Evolutionary conservation across 2,329 filamentous ascomycete genomes (phyloP).

Genomic region (Lachnellula hyalina): DNA sequence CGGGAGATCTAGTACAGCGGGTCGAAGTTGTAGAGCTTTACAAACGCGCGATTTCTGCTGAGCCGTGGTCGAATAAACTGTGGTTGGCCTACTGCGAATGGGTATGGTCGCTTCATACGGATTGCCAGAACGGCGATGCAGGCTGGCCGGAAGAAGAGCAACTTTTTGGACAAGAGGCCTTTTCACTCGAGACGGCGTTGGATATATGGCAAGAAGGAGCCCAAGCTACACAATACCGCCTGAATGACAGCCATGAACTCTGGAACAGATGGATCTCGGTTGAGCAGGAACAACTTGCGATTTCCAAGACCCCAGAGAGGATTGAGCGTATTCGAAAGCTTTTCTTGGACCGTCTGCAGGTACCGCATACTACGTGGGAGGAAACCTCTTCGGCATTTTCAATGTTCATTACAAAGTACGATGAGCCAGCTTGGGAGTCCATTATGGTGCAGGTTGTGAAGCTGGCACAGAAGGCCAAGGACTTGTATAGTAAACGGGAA

Average conservation of each 20-base stretch:
- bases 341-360: slow-evolving; percentile 63
- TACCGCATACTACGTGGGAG: slow-evolving; percentile 71
- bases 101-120: slow-evolving; percentile 65
- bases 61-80: slow-evolving; percentile 66
- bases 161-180: slow-evolving; percentile 63
- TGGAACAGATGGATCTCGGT: slow-evolving; percentile 77
- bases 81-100: slow-evolving; percentile 78
- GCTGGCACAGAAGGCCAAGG: slow-evolving; percentile 58
- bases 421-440: slow-evolving; percentile 64
- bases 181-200: slow-evolving; percentile 61
- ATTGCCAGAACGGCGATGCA: slow-evolving; percentile 52
- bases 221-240: slow-evolving; percentile 64
- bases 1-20: slow-evolving; percentile 59
- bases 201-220: slow-evolving; percentile 68
- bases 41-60: slow-evolving; percentile 62
- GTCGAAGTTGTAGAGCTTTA: slow-evolving; percentile 67
- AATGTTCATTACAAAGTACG: slow-evolving; percentile 66
- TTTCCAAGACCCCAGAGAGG: slow-evolving; percentile 48
- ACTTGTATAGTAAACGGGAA: slow-evolving; percentile 59
- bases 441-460: slow-evolving; percentile 66
- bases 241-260: slow-evolving; percentile 70
- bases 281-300: slow-evolving; percentile 61
- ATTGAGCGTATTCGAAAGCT: slow-evolving; percentile 62
- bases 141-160: slow-evolving; percentile 64
- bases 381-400: slow-evolving; percentile 71